Conservation (phyloP, 495 filamentous ascomycete species). For the Cenococcum geophilum region DNA sequence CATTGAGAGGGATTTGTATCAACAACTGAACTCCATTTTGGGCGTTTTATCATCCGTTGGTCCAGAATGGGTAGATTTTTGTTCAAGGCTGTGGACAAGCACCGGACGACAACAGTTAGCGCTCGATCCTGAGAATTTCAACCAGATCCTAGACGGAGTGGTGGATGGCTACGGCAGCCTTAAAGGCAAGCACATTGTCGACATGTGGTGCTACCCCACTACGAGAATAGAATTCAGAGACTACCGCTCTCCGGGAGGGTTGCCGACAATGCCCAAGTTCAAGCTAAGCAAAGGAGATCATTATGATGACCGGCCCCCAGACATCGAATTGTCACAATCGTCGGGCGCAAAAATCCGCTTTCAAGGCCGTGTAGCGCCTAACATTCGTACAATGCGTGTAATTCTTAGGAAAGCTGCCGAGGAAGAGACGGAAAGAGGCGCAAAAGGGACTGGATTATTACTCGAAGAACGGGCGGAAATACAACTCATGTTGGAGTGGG, state of each 20-base stretch:
- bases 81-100: slow-evolving; percentile 16
- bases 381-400: slow-evolving; percentile 19
- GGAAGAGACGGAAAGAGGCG: slow-evolving; percentile 6
- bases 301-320: slow-evolving; percentile 16
- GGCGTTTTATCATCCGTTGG: slow-evolving; percentile 20
- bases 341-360: slow-evolving; percentile 15
- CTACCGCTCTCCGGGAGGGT: slow-evolving; percentile 23
- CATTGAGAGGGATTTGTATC: slow-evolving; percentile 7
- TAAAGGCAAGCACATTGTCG: slow-evolving; percentile 19
- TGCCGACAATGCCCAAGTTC: slow-evolving; percentile 23
- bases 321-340: slow-evolving; percentile 18
- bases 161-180: slow-evolving; percentile 23
- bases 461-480: slow-evolving; percentile 4
- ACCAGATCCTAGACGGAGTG: slow-evolving; percentile 19
- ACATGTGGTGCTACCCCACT: slow-evolving; percentile 23
- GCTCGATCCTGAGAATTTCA: slow-evolving; percentile 24
- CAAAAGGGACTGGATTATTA: not conserved
- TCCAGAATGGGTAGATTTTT: slow-evolving; percentile 13
- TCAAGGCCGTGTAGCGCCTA: slow-evolving; percentile 19
- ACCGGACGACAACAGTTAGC: slow-evolving; percentile 9
- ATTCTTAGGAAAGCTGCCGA: slow-evolving; percentile 23
- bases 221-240: slow-evolving; percentile 12
- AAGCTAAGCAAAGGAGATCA: slow-evolving; percentile 18
- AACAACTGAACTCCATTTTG: slow-evolving; percentile 22
- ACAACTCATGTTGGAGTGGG: slow-evolving; percentile 19